Conservation (phyloP, 352 stramenopile genomes). For the Pythium dissotocum region DNA sequence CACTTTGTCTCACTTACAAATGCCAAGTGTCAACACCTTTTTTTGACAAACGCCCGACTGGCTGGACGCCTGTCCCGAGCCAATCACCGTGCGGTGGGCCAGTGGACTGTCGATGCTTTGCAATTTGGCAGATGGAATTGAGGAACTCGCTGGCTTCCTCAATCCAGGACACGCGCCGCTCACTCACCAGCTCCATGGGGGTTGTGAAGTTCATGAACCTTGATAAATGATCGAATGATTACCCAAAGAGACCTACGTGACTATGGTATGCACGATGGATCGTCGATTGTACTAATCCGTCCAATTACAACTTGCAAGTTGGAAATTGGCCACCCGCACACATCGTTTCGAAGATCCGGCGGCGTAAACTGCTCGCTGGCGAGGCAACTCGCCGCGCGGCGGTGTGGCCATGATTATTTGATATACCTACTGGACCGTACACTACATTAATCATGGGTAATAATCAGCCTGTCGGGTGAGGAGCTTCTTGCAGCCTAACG, state of each 20-base stretch:
- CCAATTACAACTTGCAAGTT: no score
- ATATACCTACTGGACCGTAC: no score
- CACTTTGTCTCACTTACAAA: background rate
- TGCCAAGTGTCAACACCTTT: background rate
- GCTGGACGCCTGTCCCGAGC: background rate
- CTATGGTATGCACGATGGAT: background rate
- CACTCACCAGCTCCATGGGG: background rate
- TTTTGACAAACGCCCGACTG: background rate
- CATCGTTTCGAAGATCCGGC: no score
- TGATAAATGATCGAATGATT: background rate
- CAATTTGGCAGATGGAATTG: background rate
- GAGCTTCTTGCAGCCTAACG: no score
- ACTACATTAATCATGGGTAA: no score
- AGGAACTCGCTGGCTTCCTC: conserved; percentile 2
- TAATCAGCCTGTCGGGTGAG: no score
- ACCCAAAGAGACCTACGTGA: background rate
- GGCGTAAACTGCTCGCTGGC: no score
- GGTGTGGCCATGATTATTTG: no score
- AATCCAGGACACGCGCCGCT: background rate
- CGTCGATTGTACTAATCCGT: background rate
- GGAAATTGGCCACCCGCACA: no score
- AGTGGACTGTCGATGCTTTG: background rate
- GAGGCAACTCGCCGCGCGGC: no score
- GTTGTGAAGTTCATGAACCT: background rate
- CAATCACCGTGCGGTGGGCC: background rate